Conservation (phyloP, 495 filamentous ascomycete species). For the Neurospora tetraspora region DNA sequence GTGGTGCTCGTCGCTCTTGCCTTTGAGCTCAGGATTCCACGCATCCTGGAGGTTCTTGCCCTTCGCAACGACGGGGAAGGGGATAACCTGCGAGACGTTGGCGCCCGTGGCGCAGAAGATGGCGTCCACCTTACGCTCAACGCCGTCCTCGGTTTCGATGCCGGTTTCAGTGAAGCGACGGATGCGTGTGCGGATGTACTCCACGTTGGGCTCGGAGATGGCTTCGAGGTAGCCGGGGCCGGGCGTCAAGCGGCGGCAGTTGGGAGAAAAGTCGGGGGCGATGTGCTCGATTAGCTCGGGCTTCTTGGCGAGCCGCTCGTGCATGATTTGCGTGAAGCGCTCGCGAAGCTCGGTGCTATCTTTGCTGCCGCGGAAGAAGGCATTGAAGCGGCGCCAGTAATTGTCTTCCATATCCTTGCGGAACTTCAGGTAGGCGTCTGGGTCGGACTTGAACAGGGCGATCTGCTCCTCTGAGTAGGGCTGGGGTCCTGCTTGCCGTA, state of each 20-base stretch:
- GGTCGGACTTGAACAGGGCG: conserved; percentile 32
- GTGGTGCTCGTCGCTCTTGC: conserved; percentile 32
- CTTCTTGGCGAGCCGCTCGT: conserved; percentile 40
- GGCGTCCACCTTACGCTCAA: conserved; percentile 42
- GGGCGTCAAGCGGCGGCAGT: conserved; percentile 61
- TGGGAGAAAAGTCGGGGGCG: conserved; percentile 54
- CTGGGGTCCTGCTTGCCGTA: conserved; percentile 34
- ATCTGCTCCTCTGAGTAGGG: conserved; percentile 40
- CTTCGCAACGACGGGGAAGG: conserved; percentile 46
- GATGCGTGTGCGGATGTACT: conserved; percentile 49
- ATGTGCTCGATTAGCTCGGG: conserved; percentile 45
- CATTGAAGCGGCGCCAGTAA: conserved; percentile 47
- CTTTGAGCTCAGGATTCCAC: conserved; percentile 21
- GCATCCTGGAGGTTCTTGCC: conserved; percentile 38
- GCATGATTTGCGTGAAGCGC: conserved; percentile 43
- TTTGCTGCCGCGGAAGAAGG: conserved; percentile 44
- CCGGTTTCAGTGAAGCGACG: conserved; percentile 45
- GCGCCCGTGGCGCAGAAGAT: conserved; percentile 63
- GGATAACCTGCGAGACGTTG: conserved; percentile 47
- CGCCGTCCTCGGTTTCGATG: conserved; percentile 45
- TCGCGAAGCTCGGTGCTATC: conserved; percentile 39
- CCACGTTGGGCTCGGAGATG: conserved; percentile 51
- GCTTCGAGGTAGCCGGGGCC: conserved; percentile 66
- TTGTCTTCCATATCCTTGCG: conserved; percentile 43
- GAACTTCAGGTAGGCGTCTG: conserved; percentile 30